A percentile compares a stretch with the other conserved stretches of the same genome.
Evolutionary conservation across 2,329 filamentous ascomycete species (phyloP).

Genomic region (Clonostachys rhizophaga): DNA sequence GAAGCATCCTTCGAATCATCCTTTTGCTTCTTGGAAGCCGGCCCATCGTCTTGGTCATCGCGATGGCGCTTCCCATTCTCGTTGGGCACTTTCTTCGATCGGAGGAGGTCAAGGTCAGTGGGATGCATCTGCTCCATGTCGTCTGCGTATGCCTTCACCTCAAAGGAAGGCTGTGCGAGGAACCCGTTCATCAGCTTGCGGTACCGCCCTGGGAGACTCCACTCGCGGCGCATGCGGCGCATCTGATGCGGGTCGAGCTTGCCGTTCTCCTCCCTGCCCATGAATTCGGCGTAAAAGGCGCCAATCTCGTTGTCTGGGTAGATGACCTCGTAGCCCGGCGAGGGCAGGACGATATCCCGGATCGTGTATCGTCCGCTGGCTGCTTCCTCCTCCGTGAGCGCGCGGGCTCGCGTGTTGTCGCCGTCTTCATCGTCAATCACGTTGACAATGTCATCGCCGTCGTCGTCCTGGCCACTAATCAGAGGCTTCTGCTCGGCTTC

Average conservation of each 20-base stretch:
- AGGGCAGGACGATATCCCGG: slow-evolving; percentile 84
- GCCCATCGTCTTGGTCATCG: slow-evolving; percentile 5
- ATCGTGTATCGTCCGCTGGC: slow-evolving; percentile 72
- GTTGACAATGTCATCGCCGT: slow-evolving; percentile 41
- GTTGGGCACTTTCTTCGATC: slow-evolving; percentile 23
- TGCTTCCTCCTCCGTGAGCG: slow-evolving; percentile 73
- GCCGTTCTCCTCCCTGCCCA: slow-evolving; percentile 75
- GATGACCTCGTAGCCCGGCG: slow-evolving; percentile 84
- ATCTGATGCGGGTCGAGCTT: slow-evolving; percentile 78
- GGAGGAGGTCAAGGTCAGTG: slow-evolving; percentile 75
- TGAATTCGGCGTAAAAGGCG: slow-evolving; percentile 81
- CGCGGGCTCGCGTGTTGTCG: slow-evolving; percentile 54
- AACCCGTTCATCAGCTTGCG: slow-evolving; percentile 77
- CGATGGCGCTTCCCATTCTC: slow-evolving; percentile 5
- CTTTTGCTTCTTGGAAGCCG: slow-evolving; percentile 12
- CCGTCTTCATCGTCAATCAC: slow-evolving; percentile 28
- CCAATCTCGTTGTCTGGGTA: slow-evolving; percentile 84
- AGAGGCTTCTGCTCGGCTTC: slow-evolving; percentile 30
- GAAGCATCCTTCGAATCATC: slow-evolving; percentile 5
- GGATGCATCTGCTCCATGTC: slow-evolving; percentile 81
- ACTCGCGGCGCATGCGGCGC: slow-evolving; percentile 80
- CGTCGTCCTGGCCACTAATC: slow-evolving; percentile 57
- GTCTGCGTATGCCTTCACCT: slow-evolving; percentile 65
- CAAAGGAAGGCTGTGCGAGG: slow-evolving; percentile 53
- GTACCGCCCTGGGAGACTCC: slow-evolving; percentile 85